Percentiles rank a stretch among this genome's conserved stretches.
phyloP scores from a whole-genome alignment of 164 flowering plant species.

The Paratinospora sagittata region DNA sequence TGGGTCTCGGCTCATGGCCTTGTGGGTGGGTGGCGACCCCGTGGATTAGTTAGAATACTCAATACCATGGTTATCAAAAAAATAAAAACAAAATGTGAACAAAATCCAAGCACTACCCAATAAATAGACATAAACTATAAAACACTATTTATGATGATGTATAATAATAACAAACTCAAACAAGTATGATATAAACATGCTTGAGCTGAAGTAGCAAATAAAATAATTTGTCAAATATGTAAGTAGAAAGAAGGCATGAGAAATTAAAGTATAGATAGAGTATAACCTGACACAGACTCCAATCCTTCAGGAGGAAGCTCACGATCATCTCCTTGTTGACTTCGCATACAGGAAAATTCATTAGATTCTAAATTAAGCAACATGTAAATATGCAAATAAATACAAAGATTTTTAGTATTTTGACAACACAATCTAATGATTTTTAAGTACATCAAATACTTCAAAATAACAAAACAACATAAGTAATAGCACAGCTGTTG shows the following conservation, averaged over 20 bases:
- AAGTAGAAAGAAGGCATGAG: background rate
- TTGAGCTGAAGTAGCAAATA: background rate
- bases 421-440: too few relatives aligned
- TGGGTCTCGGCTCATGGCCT: too few relatives aligned
- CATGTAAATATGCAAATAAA: background rate
- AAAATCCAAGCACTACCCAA: background rate
- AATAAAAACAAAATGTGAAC: too few relatives aligned
- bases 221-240: background rate
- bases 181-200: background rate
- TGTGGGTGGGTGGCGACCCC: too few relatives aligned
- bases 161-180: background rate
- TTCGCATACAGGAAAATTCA: conserved; percentile 14
- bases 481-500: too few relatives aligned
- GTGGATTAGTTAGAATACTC: too few relatives aligned
- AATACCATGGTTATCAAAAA: too few relatives aligned
- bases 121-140: background rate
- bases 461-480: too few relatives aligned
- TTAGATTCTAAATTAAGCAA: background rate
- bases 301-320: conserved; percentile 33
- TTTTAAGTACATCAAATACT: too few relatives aligned
- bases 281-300: conserved; percentile 44
- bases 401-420: too few relatives aligned
- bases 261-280: background rate
- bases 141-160: background rate
- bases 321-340: conserved; percentile 38